phyloP scores from a whole-genome alignment of 371 early-diverging fungal species.

The Rhizopus arrhizus region DNA sequence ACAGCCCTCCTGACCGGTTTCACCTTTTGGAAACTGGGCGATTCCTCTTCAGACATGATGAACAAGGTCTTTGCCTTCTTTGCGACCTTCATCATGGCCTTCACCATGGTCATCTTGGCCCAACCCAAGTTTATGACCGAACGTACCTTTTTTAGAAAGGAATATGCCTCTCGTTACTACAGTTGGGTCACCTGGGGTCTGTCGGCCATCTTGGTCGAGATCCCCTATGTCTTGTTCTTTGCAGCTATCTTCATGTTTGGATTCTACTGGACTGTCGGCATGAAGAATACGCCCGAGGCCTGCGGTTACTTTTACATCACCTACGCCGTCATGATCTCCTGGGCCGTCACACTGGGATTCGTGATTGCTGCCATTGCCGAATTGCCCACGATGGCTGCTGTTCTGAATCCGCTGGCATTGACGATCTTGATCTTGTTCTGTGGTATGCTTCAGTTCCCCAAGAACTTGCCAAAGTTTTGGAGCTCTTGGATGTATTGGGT shows the following conservation, averaged over 20 bases:
- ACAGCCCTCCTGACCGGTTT: constrained; percentile 53
- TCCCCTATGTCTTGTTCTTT: constrained; percentile 54
- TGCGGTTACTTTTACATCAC: constrained; percentile 62
- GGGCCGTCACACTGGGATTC: constrained; percentile 65
- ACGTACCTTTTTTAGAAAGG: constrained; percentile 63
- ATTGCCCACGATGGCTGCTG: constrained; percentile 58
- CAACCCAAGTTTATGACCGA: constrained; percentile 61
- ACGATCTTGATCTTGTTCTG: constrained; percentile 63
- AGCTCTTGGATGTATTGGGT: constrained; percentile 71
- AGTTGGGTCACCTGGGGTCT: constrained; percentile 61
- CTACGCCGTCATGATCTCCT: constrained; percentile 52
- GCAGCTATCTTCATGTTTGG: constrained; percentile 54
- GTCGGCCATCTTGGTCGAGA: constrained; percentile 49
- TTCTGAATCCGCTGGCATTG: constrained; percentile 64
- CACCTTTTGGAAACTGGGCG: constrained; percentile 57
- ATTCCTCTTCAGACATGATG: constrained; percentile 56
- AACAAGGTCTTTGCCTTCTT: constrained; percentile 70
- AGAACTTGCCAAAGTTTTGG: constrained; percentile 69
- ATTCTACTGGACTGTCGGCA: constrained; percentile 68
- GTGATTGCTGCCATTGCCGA: constrained; percentile 66
- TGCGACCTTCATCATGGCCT: constrained; percentile 58
- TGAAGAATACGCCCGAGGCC: constrained; percentile 42
- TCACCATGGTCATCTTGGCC: constrained; percentile 34
- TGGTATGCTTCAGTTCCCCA: constrained; percentile 62
- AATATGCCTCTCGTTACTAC: constrained; percentile 67